Conservation (phyloP, 2,329 filamentous ascomycete genomes). For the Xylariaceae sp. region DNA sequence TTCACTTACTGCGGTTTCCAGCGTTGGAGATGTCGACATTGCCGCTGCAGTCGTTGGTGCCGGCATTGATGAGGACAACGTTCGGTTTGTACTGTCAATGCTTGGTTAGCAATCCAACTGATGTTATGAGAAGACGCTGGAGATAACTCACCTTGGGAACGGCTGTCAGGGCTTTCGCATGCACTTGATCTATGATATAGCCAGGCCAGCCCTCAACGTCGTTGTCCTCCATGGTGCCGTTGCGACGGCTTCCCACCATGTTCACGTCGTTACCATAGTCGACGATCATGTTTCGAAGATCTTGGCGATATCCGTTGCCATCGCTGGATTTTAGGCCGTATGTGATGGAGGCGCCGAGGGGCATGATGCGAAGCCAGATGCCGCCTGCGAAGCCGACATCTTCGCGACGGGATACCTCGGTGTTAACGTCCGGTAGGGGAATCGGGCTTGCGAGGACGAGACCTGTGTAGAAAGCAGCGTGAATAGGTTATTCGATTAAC, state of each 20-base stretch:
- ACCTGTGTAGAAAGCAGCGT: constrained; percentile 1
- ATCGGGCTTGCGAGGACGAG: constrained; percentile 5
- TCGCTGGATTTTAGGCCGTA: constrained; percentile 32
- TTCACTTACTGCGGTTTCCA: constrained; percentile 23
- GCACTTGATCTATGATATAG: constrained; percentile 33
- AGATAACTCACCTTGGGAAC: constrained; percentile 19
- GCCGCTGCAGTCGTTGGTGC: constrained; percentile 38
- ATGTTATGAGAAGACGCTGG: background rate
- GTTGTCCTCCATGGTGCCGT: constrained; percentile 36
- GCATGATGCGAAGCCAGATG: constrained; percentile 33
- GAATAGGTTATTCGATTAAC: background rate
- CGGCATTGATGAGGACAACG: constrained; percentile 36
- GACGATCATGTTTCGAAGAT: constrained; percentile 33
- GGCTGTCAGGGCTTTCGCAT: constrained; percentile 28
- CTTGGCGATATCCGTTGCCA: constrained; percentile 35
- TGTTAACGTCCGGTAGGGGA: background rate
- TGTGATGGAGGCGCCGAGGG: constrained; percentile 37
- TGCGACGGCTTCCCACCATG: constrained; percentile 35
- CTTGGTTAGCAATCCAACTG: background rate
- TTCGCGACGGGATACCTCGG: background rate
- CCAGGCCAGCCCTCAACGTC: constrained; percentile 36
- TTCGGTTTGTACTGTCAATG: constrained; percentile 30
- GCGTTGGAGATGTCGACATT: constrained; percentile 29
- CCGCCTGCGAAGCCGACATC: constrained; percentile 18
- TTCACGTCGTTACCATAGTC: constrained; percentile 30